A percentile compares a stretch with the other conserved stretches of the same genome.
phyloP scores from a whole-genome alignment of 169 alveolate genomes.

The Theileria annulata region DNA sequence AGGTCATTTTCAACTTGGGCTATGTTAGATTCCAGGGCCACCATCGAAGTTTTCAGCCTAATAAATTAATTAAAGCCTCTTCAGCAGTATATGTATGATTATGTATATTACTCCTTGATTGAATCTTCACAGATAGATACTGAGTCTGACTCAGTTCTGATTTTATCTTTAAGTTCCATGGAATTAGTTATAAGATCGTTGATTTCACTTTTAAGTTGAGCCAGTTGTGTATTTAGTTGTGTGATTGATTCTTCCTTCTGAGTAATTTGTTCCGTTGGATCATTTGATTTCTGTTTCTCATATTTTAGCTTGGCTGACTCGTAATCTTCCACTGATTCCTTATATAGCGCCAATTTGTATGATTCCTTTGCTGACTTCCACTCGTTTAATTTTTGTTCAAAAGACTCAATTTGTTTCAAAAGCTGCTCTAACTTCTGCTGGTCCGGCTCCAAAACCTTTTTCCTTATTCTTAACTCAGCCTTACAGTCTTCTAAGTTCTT shows the following conservation, averaged over 20 bases:
- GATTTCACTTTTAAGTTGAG: constrained; percentile 34
- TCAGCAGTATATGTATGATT: not conserved
- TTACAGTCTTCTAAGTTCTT: constrained; percentile 64
- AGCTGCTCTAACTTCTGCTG: constrained; percentile 60
- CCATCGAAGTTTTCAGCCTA: constrained; percentile 22
- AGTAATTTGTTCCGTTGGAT: constrained; percentile 63
- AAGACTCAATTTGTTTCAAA: constrained; percentile 51
- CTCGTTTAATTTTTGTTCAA: constrained; percentile 63
- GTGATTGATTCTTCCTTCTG: constrained; percentile 54
- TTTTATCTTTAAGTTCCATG: constrained; percentile 33
- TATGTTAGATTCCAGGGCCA: constrained; percentile 28
- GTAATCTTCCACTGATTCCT: constrained; percentile 49
- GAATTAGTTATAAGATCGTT: constrained; percentile 36
- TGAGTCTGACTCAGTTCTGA: constrained; percentile 43
- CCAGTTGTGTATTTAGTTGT: constrained; percentile 16
- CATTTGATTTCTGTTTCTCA: constrained; percentile 43
- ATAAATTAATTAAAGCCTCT: constrained; percentile 2
- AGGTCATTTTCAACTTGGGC: constrained; percentile 54
- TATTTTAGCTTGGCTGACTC: constrained; percentile 59
- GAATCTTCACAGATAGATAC: constrained; percentile 44
- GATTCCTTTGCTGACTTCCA: constrained; percentile 63
- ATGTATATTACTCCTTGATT: constrained; percentile 46
- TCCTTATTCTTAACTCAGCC: constrained; percentile 65
- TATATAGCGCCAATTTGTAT: constrained; percentile 67
- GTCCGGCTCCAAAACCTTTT: constrained; percentile 66